Base-by-base conservation (phyloP, 1,284 basidiomycete species). In the Ceratobasidium sp. region DNA sequence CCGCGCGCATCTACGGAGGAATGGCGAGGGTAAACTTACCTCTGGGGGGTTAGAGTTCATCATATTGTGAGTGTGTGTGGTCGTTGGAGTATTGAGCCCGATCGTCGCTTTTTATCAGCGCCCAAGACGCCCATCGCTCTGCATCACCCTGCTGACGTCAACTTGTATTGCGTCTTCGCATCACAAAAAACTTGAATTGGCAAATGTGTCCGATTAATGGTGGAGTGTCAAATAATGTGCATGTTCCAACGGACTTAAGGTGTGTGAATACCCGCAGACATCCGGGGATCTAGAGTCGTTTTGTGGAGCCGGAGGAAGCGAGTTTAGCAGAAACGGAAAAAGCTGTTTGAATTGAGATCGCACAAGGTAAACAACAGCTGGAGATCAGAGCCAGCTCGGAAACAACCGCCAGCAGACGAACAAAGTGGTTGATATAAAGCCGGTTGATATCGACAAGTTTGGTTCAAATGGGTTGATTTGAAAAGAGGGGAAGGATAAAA, bases 301-400 rank as follows among this genome's bases (percentile, higher is more conserved):
- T n/a, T n/a, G n/a, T n/a, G n/a, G n/a, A n/a, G n/a, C n/a, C n/a
- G n/a, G n/a, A n/a, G n/a, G n/a, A n/a, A n/a, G n/a, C 36, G 36
- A 6, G 36, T 39, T 39, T 14, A 14, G 36, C 36, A 39, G 14
- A 39, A 6, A 6, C 36, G 18, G 9, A 8, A 45, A 45, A 45
- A 45, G 18, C 18, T 4, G 16, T 45, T 45, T 32, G 50, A 26
- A 53, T 53, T 53, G 5, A 26, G 50, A 28, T 32, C 36, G 36
- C 36, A 53, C 12, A 41, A 34, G 34, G 36, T 18, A 26, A 59
- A 59, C 58, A 48, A 34, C 67, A 70, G 55, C 55, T 18, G 50
- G 41, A 70, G 55, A 41, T 18, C 55, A 58, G 55, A 70, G 43
- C 53, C 67, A 58, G 67, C 67, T 70, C 55, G 67, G 53, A 70